Evolutionary conservation across 176 grass and related monocot species (phyloP).

Genomic region (Thalia dealbata): DNA sequence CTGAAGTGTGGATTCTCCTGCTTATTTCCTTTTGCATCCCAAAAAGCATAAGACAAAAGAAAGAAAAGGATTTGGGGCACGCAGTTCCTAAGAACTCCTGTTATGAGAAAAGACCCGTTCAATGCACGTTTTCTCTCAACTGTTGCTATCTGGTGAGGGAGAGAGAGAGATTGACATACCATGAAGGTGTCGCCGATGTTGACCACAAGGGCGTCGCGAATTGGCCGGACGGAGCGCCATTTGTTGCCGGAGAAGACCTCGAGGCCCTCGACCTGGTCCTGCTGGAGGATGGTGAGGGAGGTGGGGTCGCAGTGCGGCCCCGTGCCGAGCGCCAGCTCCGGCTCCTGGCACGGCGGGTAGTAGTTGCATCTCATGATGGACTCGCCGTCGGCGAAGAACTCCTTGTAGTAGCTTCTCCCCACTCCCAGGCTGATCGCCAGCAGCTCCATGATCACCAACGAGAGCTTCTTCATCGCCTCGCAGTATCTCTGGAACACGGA

Average conservation of each 20-base stretch:
- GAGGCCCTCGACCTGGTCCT: slow-evolving; percentile 73
- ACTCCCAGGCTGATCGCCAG: slow-evolving; percentile 73
- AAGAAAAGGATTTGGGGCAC: too few relatives aligned
- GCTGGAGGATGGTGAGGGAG: slow-evolving; percentile 81
- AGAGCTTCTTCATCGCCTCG: slow-evolving; percentile 63
- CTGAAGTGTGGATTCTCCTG: too few relatives aligned
- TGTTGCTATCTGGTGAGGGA: not conserved
- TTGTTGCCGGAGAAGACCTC: slow-evolving; percentile 66
- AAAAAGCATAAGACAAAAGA: too few relatives aligned
- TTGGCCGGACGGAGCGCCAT: slow-evolving; percentile 60
- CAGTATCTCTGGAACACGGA: slow-evolving; percentile 72
- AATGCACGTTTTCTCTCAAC: too few relatives aligned
- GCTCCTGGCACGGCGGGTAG: slow-evolving; percentile 88
- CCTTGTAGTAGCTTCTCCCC: slow-evolving; percentile 44
- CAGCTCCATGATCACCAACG: slow-evolving; percentile 74
- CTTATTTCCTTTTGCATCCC: too few relatives aligned
- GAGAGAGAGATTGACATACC: slow-evolving; percentile 30
- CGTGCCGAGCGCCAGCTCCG: slow-evolving; percentile 73
- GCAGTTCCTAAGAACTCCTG: too few relatives aligned
- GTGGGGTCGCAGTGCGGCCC: slow-evolving; percentile 90
- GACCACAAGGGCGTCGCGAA: slow-evolving; percentile 65
- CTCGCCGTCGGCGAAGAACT: slow-evolving; percentile 76
- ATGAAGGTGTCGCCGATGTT: slow-evolving; percentile 97
- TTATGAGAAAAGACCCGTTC: too few relatives aligned
- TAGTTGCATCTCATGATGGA: slow-evolving; percentile 96